Evolutionary conservation across 2,329 filamentous ascomycete species (phyloP), one percentile per base, ranked within the genome.

Genomic region (Aspergillus brasiliensis): DNA sequence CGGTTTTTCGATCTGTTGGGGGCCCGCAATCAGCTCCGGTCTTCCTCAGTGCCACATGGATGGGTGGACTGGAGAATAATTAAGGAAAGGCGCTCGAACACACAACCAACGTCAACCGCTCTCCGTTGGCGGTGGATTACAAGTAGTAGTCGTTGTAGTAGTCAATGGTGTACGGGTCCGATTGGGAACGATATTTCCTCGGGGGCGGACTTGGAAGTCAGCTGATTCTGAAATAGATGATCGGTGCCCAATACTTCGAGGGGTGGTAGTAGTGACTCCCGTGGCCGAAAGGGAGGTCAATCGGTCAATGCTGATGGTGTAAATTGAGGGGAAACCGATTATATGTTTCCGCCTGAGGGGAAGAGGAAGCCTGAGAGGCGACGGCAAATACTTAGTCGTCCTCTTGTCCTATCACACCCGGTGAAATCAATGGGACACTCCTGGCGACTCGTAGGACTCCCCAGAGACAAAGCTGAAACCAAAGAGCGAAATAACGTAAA

Each of bases 221-320:
- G 21, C 51, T 46, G 54, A 56, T 60, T 58, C 56, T 40, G 49
- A 51, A 56, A 23, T n/a, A n/a, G n/a, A n/a, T 58, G 54, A 56
- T 65, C 58, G 61, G 47, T 67, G 59, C 65, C 64, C 64, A 66
- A 66, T 55, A 51, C 58, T 51, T 42, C 46, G 52, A 56, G 59
- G 59, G 57, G 54, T n/a, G n/a, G n/a, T n/a, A n/a, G n/a, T 40
- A 19, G 19, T 5, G 52, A 58, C 25, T 28, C 46, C 25, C 25
- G 23, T 55, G 40, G 47, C 37, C 46, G 37, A 47, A 52, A 28
- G 23, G 27, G 21, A 57, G 37, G 17, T n/a, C 5, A 25, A 15
- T 34, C 31, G 13, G 13, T 34, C 21, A 19, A 21, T 48, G 42
- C 8, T 42, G 46, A 31, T 28, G 46, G 46, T 49, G 46, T 17